Percentiles rank a stretch among this genome's conserved stretches.
These are phyloP conservation scores for Tephrocybe sp. DNA, from an alignment of 768 basidiomycete species.

Conservation along the genomic window DNA sequence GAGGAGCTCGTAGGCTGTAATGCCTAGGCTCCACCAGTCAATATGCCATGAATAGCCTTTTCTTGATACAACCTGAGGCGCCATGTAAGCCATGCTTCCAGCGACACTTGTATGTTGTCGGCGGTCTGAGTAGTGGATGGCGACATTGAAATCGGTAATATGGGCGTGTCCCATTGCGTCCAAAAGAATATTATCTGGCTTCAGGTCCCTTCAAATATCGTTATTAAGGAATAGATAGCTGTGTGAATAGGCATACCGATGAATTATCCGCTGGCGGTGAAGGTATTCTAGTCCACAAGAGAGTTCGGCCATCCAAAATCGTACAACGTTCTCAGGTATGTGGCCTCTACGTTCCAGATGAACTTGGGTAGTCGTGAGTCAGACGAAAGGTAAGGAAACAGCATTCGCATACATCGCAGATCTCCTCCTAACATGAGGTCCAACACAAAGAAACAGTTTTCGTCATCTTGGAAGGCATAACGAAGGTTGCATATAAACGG, in stretches of 20 bases:
- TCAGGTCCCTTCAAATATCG: conserved; percentile 68
- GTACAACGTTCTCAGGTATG: conserved; percentile 71
- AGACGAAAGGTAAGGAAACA: conserved; percentile 1
- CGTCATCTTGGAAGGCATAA: conserved; percentile 97
- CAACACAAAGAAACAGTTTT: conserved; percentile 96
- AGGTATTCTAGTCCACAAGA: conserved; percentile 84
- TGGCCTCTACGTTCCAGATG: conserved; percentile 74
- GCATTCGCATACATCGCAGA: conserved; percentile 71
- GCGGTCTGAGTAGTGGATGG: conserved; percentile 93
- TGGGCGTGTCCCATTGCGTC: conserved; percentile 95
- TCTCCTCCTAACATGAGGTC: conserved; percentile 97
- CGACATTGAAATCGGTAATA: conserved; percentile 98
- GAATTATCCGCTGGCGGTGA: conserved; percentile 89
- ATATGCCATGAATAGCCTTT: conserved; percentile 92
- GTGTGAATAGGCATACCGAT: conserved; percentile 61
- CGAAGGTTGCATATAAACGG: conserved; percentile 88
- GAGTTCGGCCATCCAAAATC: conserved; percentile 90
- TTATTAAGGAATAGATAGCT: conserved; percentile 9
- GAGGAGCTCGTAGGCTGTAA: conserved; percentile 88
- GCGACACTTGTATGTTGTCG: conserved; percentile 91
- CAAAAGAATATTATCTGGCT: conserved; percentile 96
- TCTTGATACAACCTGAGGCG: conserved; percentile 90
- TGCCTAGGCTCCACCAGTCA: conserved; percentile 96
- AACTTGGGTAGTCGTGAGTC: conserved; percentile 44
- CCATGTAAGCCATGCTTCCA: conserved; percentile 99